These are phyloP conservation scores for Bromus sterilis DNA, from an alignment of 176 grass and related monocot species.

Conservation along the genomic window DNA sequence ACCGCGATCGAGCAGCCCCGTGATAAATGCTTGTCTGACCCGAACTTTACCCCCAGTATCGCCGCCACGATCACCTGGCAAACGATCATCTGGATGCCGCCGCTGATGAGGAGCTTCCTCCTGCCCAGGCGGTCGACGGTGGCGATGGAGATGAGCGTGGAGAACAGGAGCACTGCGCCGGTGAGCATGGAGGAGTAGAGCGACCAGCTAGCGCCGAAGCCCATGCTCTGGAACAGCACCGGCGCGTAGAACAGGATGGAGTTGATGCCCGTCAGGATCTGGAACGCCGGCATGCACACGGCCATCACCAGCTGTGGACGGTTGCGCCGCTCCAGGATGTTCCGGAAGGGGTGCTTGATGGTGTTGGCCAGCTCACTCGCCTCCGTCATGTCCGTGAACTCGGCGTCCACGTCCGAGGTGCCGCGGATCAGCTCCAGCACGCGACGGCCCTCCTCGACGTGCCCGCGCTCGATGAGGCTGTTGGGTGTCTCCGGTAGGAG, in stretches of 20 bases:
- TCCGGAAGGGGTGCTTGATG: constrained; percentile 84
- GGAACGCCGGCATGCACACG: constrained; percentile 86
- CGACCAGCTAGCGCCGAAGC: constrained; percentile 59
- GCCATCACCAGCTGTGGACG: constrained; percentile 90
- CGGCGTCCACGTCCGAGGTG: constrained; percentile 66
- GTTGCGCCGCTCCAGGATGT: constrained; percentile 71
- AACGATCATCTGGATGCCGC: constrained; percentile 83
- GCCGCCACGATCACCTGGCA: constrained; percentile 83
- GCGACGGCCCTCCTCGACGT: constrained; percentile 40
- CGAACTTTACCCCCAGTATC: constrained; percentile 71
- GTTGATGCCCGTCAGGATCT: constrained; percentile 89
- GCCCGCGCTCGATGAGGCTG: constrained; percentile 76
- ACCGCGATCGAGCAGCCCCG: constrained; percentile 59
- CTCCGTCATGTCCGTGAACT: constrained; percentile 85
- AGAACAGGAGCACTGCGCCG: constrained; percentile 62
- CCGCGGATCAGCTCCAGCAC: constrained; percentile 76
- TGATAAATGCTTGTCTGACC: constrained; percentile 56
- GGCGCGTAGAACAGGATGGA: constrained; percentile 97
- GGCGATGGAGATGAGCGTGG: constrained; percentile 38
- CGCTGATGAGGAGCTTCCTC: constrained; percentile 53
- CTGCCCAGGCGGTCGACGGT: neutral
- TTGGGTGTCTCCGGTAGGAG: constrained; percentile 93
- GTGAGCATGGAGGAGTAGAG: constrained; percentile 88
- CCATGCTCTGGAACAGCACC: constrained; percentile 95
- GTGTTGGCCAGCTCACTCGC: constrained; percentile 85